A percentile compares a stretch with the other conserved stretches of the same genome.
phyloP scores from a whole-genome alignment of 495 filamentous ascomycete species.

The Barbatosphaeria neglecta region DNA sequence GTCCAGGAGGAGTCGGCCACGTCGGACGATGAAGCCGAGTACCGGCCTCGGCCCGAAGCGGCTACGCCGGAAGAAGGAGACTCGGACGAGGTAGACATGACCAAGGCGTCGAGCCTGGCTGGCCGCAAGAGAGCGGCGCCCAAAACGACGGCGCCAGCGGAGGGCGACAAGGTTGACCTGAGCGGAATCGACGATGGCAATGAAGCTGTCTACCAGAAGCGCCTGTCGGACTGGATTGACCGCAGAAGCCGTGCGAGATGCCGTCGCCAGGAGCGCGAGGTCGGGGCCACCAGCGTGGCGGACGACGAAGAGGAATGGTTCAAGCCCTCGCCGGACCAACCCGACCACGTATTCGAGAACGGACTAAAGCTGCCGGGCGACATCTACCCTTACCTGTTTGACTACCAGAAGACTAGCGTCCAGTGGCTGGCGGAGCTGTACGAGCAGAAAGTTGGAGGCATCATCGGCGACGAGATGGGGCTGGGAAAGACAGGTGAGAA shows the following conservation, averaged over 20 bases:
- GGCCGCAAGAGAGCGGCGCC: constrained; percentile 5
- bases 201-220: constrained; percentile 67
- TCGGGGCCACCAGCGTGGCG: constrained; percentile 17
- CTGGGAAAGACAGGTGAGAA: constrained; percentile 65
- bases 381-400: constrained; percentile 78
- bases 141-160: constrained; percentile 23
- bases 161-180: constrained; percentile 50
- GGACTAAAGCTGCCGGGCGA: constrained; percentile 80
- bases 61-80: constrained; percentile 18
- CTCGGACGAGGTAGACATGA: constrained; percentile 28
- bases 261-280: constrained; percentile 21
- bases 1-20: constrained; percentile 8
- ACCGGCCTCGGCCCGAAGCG: constrained; percentile 14
- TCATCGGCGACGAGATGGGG: constrained; percentile 96
- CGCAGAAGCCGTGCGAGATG: constrained; percentile 56
- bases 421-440: constrained; percentile 96
- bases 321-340: constrained; percentile 67
- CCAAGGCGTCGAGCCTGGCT: constrained; percentile 3
- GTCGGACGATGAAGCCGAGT: constrained; percentile 38
- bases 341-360: constrained; percentile 60
- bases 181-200: constrained; percentile 83
- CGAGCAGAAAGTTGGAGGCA: constrained; percentile 78
- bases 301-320: constrained; percentile 65
- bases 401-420: constrained; percentile 91
- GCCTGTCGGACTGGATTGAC: constrained; percentile 62